These are phyloP conservation scores for Aspergillus pseudoterreus DNA, from an alignment of 2,329 filamentous ascomycete species.

Conservation along the genomic window DNA sequence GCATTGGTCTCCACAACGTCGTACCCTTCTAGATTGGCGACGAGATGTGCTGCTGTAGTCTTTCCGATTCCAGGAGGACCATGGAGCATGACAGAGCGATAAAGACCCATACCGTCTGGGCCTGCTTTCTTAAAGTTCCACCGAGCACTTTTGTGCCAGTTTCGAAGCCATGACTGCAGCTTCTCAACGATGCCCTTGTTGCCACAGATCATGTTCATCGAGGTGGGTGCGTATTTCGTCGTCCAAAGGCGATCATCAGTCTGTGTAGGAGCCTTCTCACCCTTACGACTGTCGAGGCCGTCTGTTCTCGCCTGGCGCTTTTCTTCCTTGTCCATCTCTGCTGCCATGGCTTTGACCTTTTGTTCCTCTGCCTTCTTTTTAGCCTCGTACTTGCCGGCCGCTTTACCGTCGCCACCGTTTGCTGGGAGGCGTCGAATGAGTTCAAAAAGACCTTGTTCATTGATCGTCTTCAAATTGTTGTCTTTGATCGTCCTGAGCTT, in stretches of 20 bases:
- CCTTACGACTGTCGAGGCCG: neutral
- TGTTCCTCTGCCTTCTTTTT: constrained; percentile 83
- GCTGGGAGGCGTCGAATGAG: constrained; percentile 78
- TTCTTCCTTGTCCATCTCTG: constrained; percentile 82
- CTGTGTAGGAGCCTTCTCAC: constrained; percentile 29
- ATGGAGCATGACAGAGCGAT: constrained; percentile 89
- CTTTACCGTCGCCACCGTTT: constrained; percentile 82
- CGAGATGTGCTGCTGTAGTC: constrained; percentile 91
- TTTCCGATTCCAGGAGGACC: constrained; percentile 96
- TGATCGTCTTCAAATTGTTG: constrained; percentile 81
- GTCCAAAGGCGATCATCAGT: constrained; percentile 76
- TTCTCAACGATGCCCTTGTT: constrained; percentile 90
- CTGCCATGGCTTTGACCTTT: constrained; percentile 74
- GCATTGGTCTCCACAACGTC: constrained; percentile 94
- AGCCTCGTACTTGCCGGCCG: constrained; percentile 77
- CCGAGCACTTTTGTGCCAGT: constrained; percentile 75
- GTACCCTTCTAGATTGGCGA: constrained; percentile 87
- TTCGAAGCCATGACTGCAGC: constrained; percentile 80
- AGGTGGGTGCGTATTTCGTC: constrained; percentile 86
- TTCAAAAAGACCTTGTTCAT: constrained; percentile 86
- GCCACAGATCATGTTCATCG: constrained; percentile 84
- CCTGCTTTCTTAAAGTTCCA: constrained; percentile 79
- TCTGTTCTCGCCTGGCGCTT: constrained; percentile 36
- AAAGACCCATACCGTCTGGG: constrained; percentile 75
- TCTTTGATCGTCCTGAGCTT: constrained; percentile 84